Base-by-base conservation (phyloP, 768 basidiomycete species). In the Rhizopogon vinicolor region DNA sequence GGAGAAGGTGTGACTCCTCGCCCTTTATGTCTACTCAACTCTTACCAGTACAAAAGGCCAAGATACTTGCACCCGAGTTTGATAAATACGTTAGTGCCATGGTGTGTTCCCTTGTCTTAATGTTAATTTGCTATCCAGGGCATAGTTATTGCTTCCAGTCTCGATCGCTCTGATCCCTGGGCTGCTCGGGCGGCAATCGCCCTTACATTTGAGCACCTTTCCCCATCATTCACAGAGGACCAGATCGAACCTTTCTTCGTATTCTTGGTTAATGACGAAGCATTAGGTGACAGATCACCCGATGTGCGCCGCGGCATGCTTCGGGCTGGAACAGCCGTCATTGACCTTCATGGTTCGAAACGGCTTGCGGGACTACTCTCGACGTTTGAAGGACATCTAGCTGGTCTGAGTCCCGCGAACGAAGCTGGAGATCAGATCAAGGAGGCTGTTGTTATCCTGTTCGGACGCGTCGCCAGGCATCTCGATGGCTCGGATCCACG, bases 101-200 rank as follows among this genome's bases (percentile, higher is more conserved):
- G 42, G 7, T n/a, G 18, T 49, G 22, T 3, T 55, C 4, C 39
- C 8, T 44, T 3, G 41, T 52, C 3, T n/a, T 43, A 2, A 25
- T 40, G n/a, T 41, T 65, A 6, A 58, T 22, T 33, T 25, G 37
- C 40, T 46, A 48, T 40, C 22, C 58, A 94, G 93, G 97, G 97
- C 14, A 96, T 98, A 90, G 80, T 98, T 50, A 87, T 96, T 49
- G 84, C 90, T 18, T 82, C 86, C 61, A 94, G 86, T 41, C 73
- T 98, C n/a, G 88, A 92, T 62, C 83, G 89, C 25, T 72, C 82
- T 8, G 97, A 99, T 72, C 96, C 95, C 6, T 98, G 90, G 90
- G 80, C 85, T 44, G 77, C 87, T 18, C 82, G 97, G 18, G 74
- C 89, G 5, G 92, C 96, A 5, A 76, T 87, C 49, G 87, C 89